Base-by-base conservation (phyloP, 495 filamentous ascomycete species). In the Daldinia childiae region DNA sequence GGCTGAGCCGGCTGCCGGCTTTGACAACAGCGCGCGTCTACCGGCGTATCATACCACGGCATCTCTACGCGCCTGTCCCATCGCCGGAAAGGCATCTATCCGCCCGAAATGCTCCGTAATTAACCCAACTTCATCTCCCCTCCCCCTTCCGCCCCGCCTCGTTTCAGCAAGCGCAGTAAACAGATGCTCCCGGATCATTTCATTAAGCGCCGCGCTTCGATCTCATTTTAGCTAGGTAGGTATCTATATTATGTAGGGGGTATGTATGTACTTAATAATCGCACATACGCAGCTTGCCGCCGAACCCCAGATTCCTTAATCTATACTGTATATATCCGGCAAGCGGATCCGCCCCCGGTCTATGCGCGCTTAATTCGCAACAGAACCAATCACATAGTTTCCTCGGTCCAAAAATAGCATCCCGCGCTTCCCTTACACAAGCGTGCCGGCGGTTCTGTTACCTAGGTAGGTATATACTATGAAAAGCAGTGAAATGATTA, bases 121-220 rank as follows among this genome's bases (percentile, higher is more conserved):
- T 48, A 48, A 24, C 19, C 43, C 43, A 24, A 24, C 21, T 48
- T 48, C 43, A 48, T 48, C 19, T 45, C 39, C 15, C 15, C 5
- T 26, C 3, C 1, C 24, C 41, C 24, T 54, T 30, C 50, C 50
- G 50, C 26, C 64, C 64, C 70, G 61, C 70, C 50, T 50, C n/a
- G 70, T 73, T 73, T 73, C 70, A 65, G 64, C 59, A 73, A 54
- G 65, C 70, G 70, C 70, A 68, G 30, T 48, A 24, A 48, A 48
- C 19, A 48, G 3, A 48, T 24, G 19, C 26, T 30, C 14, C 26
- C 29, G 29, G 29, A 24, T 57, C 30, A 30, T 34, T 19, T 32
- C 29, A 8, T 56, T 30, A 30, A 54, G 50, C 21, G 50, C 27
- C 50, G 26, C 27, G 50, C 24, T 27, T 30, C 11, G 24, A 9